Conservation (phyloP, 192 early-diverging fungal species). For the Backusella psychrophila region DNA sequence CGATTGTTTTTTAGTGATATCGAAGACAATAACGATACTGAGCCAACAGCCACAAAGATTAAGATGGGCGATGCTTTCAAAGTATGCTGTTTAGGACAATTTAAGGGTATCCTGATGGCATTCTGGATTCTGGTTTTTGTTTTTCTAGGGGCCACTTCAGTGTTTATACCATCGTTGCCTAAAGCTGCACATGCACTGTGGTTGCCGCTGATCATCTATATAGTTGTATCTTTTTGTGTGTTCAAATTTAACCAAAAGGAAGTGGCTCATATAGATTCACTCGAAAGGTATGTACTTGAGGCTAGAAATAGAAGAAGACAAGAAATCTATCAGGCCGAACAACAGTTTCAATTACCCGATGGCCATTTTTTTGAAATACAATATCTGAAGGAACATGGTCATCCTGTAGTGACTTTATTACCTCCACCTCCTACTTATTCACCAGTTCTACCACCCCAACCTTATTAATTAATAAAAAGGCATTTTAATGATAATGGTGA, state of each 20-base stretch:
- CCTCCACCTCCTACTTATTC: slow-evolving; percentile 17
- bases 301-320: neutral
- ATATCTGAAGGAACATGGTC: slow-evolving; percentile 9
- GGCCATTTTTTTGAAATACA: slow-evolving; percentile 10
- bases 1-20: neutral
- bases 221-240: neutral
- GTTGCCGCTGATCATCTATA: neutral
- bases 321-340: neutral
- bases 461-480: neutral
- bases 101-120: slow-evolving; percentile 7
- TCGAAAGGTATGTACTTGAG: neutral
- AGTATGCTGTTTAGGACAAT: neutral
- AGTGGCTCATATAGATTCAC: neutral
- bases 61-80: neutral
- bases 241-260: neutral
- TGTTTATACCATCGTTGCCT: slow-evolving; percentile 7
- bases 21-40: neutral
- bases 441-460: neutral
- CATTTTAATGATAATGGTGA: neutral
- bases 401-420: slow-evolving; percentile 17
- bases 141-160: slow-evolving; percentile 5
- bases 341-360: slow-evolving; percentile 8
- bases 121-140: slow-evolving; percentile 6
- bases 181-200: slow-evolving; percentile 2
- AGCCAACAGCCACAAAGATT: neutral